Conservation (phyloP, 495 filamentous ascomycete genomes). For the Wilcoxina mikolae region DNA sequence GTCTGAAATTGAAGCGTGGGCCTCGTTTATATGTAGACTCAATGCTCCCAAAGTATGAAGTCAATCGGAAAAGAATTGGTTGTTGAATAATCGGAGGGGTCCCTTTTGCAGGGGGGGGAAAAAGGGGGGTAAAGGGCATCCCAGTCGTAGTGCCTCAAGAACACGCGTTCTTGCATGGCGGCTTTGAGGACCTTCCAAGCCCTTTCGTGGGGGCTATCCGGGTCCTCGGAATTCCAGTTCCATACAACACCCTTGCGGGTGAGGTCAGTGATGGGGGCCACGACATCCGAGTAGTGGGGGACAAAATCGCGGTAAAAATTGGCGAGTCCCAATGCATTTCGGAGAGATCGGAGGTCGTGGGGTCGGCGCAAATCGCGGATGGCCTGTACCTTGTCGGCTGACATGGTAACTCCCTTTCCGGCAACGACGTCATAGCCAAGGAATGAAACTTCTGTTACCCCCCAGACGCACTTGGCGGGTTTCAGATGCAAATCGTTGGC, state of each 20-base stretch:
- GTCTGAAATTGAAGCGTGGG: too few species aligned
- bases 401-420: background rate
- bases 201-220: too few species aligned
- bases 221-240: background rate
- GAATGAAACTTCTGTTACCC: background rate
- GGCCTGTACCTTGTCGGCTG: background rate
- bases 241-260: background rate
- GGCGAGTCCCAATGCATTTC: conserved; percentile 25
- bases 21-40: too few species aligned
- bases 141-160: too few species aligned
- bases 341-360: conserved; percentile 19
- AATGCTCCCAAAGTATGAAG: too few species aligned
- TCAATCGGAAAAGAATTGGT: too few species aligned
- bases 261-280: conserved; percentile 11
- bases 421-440: conserved; percentile 3
- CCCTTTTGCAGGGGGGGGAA: too few species aligned
- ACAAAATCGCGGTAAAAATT: conserved; percentile 32
- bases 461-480: conserved; percentile 29
- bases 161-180: too few species aligned
- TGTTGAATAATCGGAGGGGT: too few species aligned
- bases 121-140: too few species aligned
- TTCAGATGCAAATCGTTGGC: conserved; percentile 23
- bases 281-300: conserved; percentile 17
- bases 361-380: background rate
- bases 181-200: too few species aligned